These are phyloP conservation scores for Didymella exigua DNA, from an alignment of 2,329 filamentous ascomycete species.

Conservation along the genomic window DNA sequence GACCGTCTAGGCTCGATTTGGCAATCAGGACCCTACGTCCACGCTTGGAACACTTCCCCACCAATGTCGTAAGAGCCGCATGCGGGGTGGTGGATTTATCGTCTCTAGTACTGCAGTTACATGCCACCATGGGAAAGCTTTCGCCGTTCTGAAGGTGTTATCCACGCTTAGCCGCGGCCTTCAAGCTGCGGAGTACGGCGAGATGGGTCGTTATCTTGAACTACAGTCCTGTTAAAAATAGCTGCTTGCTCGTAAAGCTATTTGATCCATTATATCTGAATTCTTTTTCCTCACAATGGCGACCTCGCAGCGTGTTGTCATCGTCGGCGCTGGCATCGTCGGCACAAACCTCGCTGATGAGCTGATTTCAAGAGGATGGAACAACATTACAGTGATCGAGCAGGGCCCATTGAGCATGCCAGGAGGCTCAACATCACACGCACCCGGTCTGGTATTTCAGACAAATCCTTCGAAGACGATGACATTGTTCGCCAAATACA, in stretches of 20 bases:
- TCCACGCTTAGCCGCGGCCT: conserved; percentile 35
- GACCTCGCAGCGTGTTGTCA: conserved; percentile 50
- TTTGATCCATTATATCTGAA: conserved; percentile 3
- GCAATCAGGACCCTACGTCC: conserved; percentile 37
- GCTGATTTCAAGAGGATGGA: conserved; percentile 67
- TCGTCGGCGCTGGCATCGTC: conserved; percentile 65
- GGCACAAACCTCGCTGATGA: conserved; percentile 69
- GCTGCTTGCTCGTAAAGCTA: neutral
- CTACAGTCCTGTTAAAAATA: conserved; percentile 10
- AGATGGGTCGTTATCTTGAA: conserved; percentile 33
- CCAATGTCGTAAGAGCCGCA: conserved; percentile 34
- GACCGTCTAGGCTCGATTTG: conserved; percentile 27
- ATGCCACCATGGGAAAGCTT: conserved; percentile 28
- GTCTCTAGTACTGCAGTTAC: conserved; percentile 17
- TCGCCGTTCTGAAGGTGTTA: conserved; percentile 26
- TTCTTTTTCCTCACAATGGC: conserved; percentile 25
- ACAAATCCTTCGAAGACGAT: conserved; percentile 64
- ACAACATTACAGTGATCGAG: conserved; percentile 67
- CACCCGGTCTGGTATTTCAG: conserved; percentile 68
- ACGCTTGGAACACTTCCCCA: conserved; percentile 31
- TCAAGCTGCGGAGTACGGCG: conserved; percentile 17
- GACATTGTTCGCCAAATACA: conserved; percentile 65
- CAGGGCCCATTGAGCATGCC: conserved; percentile 68
- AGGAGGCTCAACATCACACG: conserved; percentile 69
- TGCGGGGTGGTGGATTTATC: conserved; percentile 28